Evolutionary conservation across 495 filamentous ascomycete species (phyloP).

Genomic region (Geoglossum glabrum): DNA sequence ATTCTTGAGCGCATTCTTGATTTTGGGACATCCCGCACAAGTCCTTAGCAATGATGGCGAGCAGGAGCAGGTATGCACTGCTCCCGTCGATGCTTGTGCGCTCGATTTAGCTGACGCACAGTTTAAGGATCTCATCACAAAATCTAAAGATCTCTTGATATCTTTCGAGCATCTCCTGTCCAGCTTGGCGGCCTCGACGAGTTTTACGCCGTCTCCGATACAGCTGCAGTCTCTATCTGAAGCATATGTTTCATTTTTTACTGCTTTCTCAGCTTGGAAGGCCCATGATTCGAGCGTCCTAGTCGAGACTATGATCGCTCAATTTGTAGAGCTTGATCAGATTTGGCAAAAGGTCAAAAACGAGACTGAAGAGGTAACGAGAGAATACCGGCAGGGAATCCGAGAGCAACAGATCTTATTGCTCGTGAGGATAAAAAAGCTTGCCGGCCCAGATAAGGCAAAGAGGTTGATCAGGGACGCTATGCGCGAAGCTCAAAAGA

Average conservation of each 20-base stretch:
- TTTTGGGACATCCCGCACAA: slow-evolving; percentile 78
- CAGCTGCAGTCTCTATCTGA: slow-evolving; percentile 38
- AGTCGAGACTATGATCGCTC: slow-evolving; percentile 85
- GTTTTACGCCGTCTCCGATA: slow-evolving; percentile 17
- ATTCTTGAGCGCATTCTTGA: slow-evolving; percentile 82
- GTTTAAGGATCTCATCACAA: slow-evolving; percentile 60
- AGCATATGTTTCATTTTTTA: slow-evolving; percentile 64
- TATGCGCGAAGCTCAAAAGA: slow-evolving; percentile 56
- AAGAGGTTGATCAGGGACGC: slow-evolving; percentile 67
- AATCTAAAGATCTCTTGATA: slow-evolving; percentile 67
- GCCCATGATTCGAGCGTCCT: slow-evolving; percentile 72
- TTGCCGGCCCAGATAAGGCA: slow-evolving; percentile 66
- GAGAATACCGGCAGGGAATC: slow-evolving; percentile 83
- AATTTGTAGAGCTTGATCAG: slow-evolving; percentile 84
- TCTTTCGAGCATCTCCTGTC: slow-evolving; percentile 62
- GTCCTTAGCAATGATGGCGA: slow-evolving; percentile 71
- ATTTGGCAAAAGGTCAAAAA: slow-evolving; percentile 96
- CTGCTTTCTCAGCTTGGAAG: slow-evolving; percentile 91
- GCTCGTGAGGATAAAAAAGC: slow-evolving; percentile 69
- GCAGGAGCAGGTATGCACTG: slow-evolving; percentile 45
- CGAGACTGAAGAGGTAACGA: slow-evolving; percentile 66
- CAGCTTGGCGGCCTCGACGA: slow-evolving; percentile 18
- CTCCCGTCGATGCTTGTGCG: background rate
- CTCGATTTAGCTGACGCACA: background rate
- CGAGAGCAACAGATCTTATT: slow-evolving; percentile 81